Evolutionary conservation across 179 eudicot species (phyloP), one percentile per base, ranked within the genome.

Genomic region (Actinidia arguta): DNA sequence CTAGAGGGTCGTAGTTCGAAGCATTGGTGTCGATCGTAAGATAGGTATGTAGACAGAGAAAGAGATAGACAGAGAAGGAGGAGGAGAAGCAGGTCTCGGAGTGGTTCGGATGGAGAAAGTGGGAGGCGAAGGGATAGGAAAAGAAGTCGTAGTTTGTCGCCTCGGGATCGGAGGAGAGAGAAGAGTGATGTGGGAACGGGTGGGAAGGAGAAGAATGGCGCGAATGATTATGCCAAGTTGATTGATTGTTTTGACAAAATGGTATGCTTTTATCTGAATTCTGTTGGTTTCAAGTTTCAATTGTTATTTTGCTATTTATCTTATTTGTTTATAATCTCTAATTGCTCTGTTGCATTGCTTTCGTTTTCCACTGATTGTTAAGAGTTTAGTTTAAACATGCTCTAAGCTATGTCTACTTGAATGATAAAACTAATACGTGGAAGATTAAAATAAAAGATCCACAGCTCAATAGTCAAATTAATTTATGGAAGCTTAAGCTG

Each of bases 241-340:
- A 94, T 94, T 79, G 84, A 85, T 75, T 96, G 95, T 6, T 96
- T 92, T 83, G 89, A 93, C 72, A 78, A 86, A n/a, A 92, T 95
- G 99, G 99, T 94, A 88, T 67, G 85, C 70, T 4, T 25, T 27
- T 8, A 18, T 71, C 16, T 20, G 31, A 48, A 25, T 62, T 61
- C 25, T 58, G 4, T 27, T 31, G 46, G 46, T 84, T 80, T 47
- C 4, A 68, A 31, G 5, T 80, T 31, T 31, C 36, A 18, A 18
- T 1, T 69, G 73, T 42, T 69, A 8, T 42, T 42, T 69, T 20
- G 8, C 27, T 16, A 25, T 61, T 66, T 55, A n/a, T 56, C 42
- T 44, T 55, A 56, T 36, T 54, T 51, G 31, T 13, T 79, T 55
- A 11, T 48, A 54, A 18, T 4, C 50, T 39, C 0, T 50, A 24